Evolutionary conservation across 1,284 basidiomycete species (phyloP).

Genomic region (Xerocomus minutiporus): DNA sequence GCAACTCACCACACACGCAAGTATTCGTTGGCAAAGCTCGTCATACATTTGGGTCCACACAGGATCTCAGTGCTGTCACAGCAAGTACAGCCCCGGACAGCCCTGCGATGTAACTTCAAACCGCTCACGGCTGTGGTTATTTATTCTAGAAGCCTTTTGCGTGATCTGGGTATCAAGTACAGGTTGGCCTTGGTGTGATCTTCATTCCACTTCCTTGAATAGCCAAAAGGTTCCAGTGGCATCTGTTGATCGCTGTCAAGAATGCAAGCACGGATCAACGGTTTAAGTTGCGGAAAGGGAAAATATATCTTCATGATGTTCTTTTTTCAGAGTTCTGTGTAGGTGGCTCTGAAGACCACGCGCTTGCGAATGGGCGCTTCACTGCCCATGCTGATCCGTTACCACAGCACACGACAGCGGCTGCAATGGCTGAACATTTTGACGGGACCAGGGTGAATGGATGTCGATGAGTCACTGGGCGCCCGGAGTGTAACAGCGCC

Average conservation of each 20-base stretch:
- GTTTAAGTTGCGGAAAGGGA: not conserved
- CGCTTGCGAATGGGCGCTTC: not conserved
- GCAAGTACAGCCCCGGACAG: slow-evolving; percentile 22
- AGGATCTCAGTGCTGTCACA: slow-evolving; percentile 13
- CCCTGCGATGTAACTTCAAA: slow-evolving; percentile 1
- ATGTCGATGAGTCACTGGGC: not conserved
- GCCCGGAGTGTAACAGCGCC: not conserved
- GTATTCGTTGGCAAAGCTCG: not conserved
- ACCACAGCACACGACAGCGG: not conserved
- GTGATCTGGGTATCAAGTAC: not conserved
- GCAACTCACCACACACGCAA: not conserved
- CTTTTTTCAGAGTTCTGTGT: not conserved
- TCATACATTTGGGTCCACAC: slow-evolving; percentile 4
- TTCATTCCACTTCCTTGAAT: not conserved
- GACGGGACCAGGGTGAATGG: not conserved
- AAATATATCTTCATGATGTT: not conserved
- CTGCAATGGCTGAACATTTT: not conserved
- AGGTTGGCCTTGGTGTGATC: not conserved
- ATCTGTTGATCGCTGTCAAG: not conserved
- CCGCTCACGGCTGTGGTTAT: not conserved
- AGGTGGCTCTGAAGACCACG: not conserved
- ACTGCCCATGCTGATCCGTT: not conserved
- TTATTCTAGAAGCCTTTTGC: not conserved
- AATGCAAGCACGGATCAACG: not conserved
- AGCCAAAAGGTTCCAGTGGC: not conserved